A percentile compares a stretch with the other conserved stretches of the same genome.
Evolutionary conservation across 768 basidiomycete genomes (phyloP).

Genomic region (Phaeolepiota aurea): DNA sequence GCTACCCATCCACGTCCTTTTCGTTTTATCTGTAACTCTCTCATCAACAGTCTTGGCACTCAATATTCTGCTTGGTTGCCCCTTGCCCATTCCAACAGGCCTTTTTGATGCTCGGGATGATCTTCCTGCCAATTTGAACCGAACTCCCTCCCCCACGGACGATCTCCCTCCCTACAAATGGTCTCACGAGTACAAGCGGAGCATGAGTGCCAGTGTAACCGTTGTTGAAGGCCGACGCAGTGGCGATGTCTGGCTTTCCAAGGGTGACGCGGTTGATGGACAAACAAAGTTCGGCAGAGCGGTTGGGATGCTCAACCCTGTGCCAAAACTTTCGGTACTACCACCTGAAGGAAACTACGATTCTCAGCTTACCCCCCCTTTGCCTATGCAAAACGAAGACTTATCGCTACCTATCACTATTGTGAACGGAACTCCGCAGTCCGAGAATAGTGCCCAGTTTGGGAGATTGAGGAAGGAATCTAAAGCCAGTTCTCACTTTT

Average conservation of each 20-base stretch:
- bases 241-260: conserved; percentile 67
- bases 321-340: conserved; percentile 61
- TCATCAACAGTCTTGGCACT: conserved; percentile 61
- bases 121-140: conserved; percentile 31
- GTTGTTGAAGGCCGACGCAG: conserved; percentile 66
- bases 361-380: conserved; percentile 42
- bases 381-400: conserved; percentile 49
- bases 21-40: conserved; percentile 56
- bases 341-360: conserved; percentile 43
- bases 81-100: conserved; percentile 58
- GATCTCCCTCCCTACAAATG: conserved; percentile 31
- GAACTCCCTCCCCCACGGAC: conserved; percentile 34
- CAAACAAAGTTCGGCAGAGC: conserved; percentile 55
- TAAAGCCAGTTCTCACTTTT: conserved; percentile 46
- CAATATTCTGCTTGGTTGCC: conserved; percentile 50
- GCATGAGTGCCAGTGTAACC: conserved; percentile 53
- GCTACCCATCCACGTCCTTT: conserved; percentile 34
- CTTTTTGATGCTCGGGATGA: conserved; percentile 47
- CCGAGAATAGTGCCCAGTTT: conserved; percentile 49
- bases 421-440: conserved; percentile 40
- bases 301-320: conserved; percentile 52
- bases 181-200: conserved; percentile 55
- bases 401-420: conserved; percentile 33
- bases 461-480: conserved; percentile 45
- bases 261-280: conserved; percentile 65